Base-by-base conservation (phyloP, 148 eudicot species). In the Rhododendron mucronatum region DNA sequence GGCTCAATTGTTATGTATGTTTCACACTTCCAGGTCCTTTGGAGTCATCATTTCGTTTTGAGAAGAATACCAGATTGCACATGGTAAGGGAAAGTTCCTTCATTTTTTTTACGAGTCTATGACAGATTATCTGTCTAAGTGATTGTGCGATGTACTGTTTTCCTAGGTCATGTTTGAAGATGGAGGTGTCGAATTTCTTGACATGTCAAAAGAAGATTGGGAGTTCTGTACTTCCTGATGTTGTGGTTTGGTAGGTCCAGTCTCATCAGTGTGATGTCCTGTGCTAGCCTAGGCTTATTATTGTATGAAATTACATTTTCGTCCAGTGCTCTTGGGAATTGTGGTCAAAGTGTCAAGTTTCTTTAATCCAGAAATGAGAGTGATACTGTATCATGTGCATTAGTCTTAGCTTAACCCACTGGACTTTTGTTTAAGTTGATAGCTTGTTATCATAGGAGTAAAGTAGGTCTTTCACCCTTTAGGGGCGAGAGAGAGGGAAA, bases 201-300 rank as follows among this genome's bases (percentile, higher is more conserved):
- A 97, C 94, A 85, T 97, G 95, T 91, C 98, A 55, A 93, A 92
- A 91, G 95, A 93, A 88, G 95, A 93, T 67, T 97, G 99, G 99
- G 98, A 95, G 79, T 86, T 92, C 35, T 93, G 96, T 86, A 89
- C 78, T 88, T 87, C 89, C 80, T 88, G 89, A 85, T 80, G 12
- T 82, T 67, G 57, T 74, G 81, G 73, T 74, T 86, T 48, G 83
- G 88, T 84, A 84, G 23, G 77, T 82, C 55, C 55, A 9, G 51
- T 87, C 83, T 83, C 39, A 33, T 63, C 67, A 23, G 55, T 55
- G 2, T 82, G 76, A 78, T 51, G 14, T 37, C 21, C 48, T 55
- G 73, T 47, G 50, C 50, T 20, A 23, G 69, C n/a, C 11, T 37
- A 44, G 1, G 33, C 51, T 59, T n/a, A 18, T 15, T 81, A 26